Conservation (phyloP, 441 rosid species). For the Heliophila coronopifolia region DNA sequence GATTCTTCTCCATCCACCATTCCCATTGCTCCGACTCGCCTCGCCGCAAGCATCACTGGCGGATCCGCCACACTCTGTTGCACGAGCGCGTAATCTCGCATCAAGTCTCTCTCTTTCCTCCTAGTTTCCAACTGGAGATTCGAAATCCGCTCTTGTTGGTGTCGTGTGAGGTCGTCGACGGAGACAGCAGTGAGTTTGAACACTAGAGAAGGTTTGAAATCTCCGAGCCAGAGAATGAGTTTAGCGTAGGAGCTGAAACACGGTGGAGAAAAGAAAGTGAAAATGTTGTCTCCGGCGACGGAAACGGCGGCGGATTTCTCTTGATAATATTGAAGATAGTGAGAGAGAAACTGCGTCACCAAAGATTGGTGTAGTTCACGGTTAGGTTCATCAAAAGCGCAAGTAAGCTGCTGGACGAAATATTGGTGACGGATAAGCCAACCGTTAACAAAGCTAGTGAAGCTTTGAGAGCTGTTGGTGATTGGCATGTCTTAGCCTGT, state of each 20-base stretch:
- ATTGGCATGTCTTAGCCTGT: no score
- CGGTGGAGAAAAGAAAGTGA: conserved; percentile 42
- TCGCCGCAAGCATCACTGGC: conserved; percentile 29
- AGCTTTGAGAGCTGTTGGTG: conserved; percentile 18
- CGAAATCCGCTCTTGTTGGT: conserved; percentile 34
- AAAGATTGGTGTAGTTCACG: not conserved
- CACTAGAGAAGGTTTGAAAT: conserved; percentile 39
- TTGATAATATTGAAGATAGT: conserved; percentile 35
- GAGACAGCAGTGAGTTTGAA: conserved; percentile 31
- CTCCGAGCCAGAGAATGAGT: conserved; percentile 47
- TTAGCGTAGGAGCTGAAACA: conserved; percentile 45
- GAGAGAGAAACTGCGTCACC: conserved; percentile 31
- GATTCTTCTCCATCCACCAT: conserved; percentile 34
- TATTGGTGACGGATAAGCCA: conserved; percentile 32
- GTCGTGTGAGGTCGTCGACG: conserved; percentile 29
- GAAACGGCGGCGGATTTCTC: conserved; percentile 32
- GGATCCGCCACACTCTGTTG: conserved; percentile 54
- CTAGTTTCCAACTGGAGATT: conserved; percentile 26
- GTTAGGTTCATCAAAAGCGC: conserved; percentile 16
- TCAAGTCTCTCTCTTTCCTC: conserved; percentile 37
- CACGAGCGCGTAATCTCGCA: conserved; percentile 38
- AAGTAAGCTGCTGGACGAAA: conserved; percentile 33
- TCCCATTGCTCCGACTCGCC: conserved; percentile 20
- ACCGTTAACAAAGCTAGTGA: conserved; percentile 20
- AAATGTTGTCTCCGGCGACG: conserved; percentile 30